These are phyloP conservation scores for Schizothecium vesticola DNA, from an alignment of 495 filamentous ascomycete genomes.

Conservation along the genomic window DNA sequence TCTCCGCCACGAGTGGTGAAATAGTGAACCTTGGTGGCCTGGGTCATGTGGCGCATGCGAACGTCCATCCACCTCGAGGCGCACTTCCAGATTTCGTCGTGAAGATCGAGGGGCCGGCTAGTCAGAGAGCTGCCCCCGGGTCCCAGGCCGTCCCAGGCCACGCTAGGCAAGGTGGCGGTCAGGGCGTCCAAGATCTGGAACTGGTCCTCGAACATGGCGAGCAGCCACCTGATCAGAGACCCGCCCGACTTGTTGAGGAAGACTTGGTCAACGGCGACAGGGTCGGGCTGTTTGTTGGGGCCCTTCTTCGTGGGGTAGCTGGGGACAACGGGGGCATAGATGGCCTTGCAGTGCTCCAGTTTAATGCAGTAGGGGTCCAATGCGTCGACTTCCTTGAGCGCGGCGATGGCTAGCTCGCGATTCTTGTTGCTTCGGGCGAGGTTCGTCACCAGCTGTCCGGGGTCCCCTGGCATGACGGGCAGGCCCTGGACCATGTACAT, in stretches of 20 bases:
- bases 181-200: background rate
- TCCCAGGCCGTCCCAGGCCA: background rate
- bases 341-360: background rate
- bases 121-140: background rate
- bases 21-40: background rate
- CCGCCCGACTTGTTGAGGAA: background rate
- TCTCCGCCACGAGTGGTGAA: too few species aligned
- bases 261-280: background rate
- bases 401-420: background rate
- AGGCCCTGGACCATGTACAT: background rate
- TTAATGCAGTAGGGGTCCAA: background rate
- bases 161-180: background rate
- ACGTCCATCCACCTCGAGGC: background rate
- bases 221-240: background rate
- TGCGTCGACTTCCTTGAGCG: background rate
- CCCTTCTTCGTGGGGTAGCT: background rate
- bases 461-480: background rate
- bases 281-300: background rate
- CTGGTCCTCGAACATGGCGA: background rate
- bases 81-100: background rate
- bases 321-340: background rate
- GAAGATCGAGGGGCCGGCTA: background rate
- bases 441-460: too few species aligned
- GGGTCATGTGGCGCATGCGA: background rate
- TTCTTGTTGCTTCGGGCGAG: background rate